phyloP scores from a whole-genome alignment of 2,329 filamentous ascomycete genomes.

The Xylaria sp. region DNA sequence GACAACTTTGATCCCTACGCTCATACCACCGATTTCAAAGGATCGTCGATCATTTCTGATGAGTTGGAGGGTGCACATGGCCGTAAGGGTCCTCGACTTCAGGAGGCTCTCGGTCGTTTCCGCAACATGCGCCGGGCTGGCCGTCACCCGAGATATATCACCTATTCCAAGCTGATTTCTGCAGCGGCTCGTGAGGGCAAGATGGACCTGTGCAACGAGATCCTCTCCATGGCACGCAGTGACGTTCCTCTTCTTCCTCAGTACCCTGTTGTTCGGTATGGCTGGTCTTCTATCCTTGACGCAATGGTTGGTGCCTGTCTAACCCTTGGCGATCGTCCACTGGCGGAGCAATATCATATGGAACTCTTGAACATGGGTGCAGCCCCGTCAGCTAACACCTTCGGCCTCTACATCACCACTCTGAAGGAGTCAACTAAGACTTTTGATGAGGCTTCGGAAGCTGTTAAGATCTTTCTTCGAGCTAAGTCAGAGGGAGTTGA shows the following conservation, averaged over 20 bases:
- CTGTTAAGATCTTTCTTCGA: slow-evolving; percentile 95
- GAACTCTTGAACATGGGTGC: slow-evolving; percentile 90
- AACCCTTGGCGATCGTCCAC: slow-evolving; percentile 76
- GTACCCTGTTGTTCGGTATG: slow-evolving; percentile 87
- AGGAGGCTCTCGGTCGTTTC: slow-evolving; percentile 82
- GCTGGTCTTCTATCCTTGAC: slow-evolving; percentile 95
- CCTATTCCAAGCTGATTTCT: slow-evolving; percentile 92
- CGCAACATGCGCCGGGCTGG: slow-evolving; percentile 92
- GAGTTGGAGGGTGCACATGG: slow-evolving; percentile 82
- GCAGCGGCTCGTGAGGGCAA: slow-evolving; percentile 86
- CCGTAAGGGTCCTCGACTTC: slow-evolving; percentile 73
- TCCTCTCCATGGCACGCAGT: slow-evolving; percentile 84
- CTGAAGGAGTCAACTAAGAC: slow-evolving; percentile 97
- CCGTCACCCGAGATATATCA: slow-evolving; percentile 92
- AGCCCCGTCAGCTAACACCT: slow-evolving; percentile 94
- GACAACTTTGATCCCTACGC: slow-evolving; percentile 92
- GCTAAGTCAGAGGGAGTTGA: slow-evolving; percentile 93
- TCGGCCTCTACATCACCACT: slow-evolving; percentile 98
- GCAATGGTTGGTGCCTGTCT: slow-evolving; percentile 95
- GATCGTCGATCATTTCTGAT: slow-evolving; percentile 88
- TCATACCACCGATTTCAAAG: slow-evolving; percentile 89
- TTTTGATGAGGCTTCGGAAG: slow-evolving; percentile 95
- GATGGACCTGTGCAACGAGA: slow-evolving; percentile 80
- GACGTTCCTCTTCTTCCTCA: slow-evolving; percentile 86
- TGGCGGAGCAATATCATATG: slow-evolving; percentile 87